Base-by-base conservation (phyloP, 1,284 basidiomycete species). In the Trichosporon ovoides region DNA sequence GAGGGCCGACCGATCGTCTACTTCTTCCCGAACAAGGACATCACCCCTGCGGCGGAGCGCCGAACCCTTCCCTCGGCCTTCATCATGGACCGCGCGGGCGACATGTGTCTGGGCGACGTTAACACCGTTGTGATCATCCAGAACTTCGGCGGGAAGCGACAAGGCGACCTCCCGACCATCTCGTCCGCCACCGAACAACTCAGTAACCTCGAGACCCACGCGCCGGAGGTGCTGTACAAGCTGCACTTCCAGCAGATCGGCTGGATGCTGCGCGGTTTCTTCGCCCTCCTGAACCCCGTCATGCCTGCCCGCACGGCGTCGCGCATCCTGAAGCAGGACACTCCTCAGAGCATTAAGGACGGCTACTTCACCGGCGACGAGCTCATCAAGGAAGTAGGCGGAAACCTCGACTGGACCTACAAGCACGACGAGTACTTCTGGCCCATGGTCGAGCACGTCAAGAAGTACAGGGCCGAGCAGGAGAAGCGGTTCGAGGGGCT, bases 251-350 rank as follows among this genome's bases (percentile, higher is more conserved):
- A 67, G 40, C 60, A 70, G 48, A 65, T 72, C 36, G 70, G 70
- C 5, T 74, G 70, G 71, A 53, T 71, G 14, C 64, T 72, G 38
- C 66, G 64, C 49, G 53, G 59, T 11, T 73, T 75, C 53, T 61
- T 75, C 55, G 70, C 69, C 56, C 64, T 71, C 43, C 68, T 72
- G 64, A 71, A 69, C 67, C 69, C 69, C n/a, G 72, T 75, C 49
- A 68, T 74, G 49, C 34, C 49, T 4, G 61, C 70, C 1, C 60
- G 59, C n/a, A 71, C 69, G 3, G 69, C 68, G 52, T 52, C 58
- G 38, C 71, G 71, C 43, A 66, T 70, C 51, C 56, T 56, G 19
- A 66, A 70, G 35, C 64, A 53, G n/a, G 52, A 53, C 9, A 65
- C 61, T 12, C 40, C 56, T 33, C 60, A 64, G 40, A n/a, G 65